Evolutionary conservation across 208 protist species (phyloP).

Genomic region (Leishmania turanica): DNA sequence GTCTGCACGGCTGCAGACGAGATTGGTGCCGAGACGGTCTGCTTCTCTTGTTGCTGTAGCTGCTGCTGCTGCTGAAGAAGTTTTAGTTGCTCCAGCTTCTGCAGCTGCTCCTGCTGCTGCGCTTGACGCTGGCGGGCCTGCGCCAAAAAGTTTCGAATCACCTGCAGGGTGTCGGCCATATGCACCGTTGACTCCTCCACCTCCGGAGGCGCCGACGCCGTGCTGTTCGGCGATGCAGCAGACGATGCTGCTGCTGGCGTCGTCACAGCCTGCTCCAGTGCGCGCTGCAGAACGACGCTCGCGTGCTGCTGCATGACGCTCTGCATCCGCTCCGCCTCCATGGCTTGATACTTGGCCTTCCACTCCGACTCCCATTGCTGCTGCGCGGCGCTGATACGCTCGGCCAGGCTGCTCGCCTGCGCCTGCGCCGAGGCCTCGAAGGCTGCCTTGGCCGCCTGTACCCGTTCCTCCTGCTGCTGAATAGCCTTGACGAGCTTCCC

Average conservation of each 20-base stretch:
- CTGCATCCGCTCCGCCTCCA: slow-evolving; percentile 52
- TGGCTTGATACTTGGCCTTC: slow-evolving; percentile 42
- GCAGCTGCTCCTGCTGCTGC: slow-evolving; percentile 18
- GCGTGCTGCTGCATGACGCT: slow-evolving; percentile 40
- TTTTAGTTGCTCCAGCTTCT: slow-evolving; percentile 10
- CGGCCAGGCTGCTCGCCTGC: slow-evolving; percentile 51
- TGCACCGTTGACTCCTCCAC: slow-evolving; percentile 23
- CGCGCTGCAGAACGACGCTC: slow-evolving; percentile 46
- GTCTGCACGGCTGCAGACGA: not conserved
- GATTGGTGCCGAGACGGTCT: not conserved
- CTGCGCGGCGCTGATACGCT: slow-evolving; percentile 61
- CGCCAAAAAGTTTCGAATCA: slow-evolving; percentile 34
- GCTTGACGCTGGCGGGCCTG: slow-evolving; percentile 29
- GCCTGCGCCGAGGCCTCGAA: slow-evolving; percentile 54
- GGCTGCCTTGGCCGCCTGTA: slow-evolving; percentile 43
- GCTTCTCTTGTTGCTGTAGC: slow-evolving; percentile 10
- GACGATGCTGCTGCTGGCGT: slow-evolving; percentile 1
- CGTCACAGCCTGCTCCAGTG: slow-evolving; percentile 49
- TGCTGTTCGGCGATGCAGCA: slow-evolving; percentile 5
- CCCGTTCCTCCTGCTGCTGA: slow-evolving; percentile 59
- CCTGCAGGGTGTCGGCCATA: slow-evolving; percentile 29
- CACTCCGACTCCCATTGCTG: slow-evolving; percentile 64
- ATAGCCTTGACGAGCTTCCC: slow-evolving; percentile 50
- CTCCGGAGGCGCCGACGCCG: not conserved
- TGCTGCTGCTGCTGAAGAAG: slow-evolving; percentile 16